Evolutionary conservation across 2,329 filamentous ascomycete genomes (phyloP), one percentile per base, ranked within the genome.

Genomic region (Pseudomassariella vexata): DNA sequence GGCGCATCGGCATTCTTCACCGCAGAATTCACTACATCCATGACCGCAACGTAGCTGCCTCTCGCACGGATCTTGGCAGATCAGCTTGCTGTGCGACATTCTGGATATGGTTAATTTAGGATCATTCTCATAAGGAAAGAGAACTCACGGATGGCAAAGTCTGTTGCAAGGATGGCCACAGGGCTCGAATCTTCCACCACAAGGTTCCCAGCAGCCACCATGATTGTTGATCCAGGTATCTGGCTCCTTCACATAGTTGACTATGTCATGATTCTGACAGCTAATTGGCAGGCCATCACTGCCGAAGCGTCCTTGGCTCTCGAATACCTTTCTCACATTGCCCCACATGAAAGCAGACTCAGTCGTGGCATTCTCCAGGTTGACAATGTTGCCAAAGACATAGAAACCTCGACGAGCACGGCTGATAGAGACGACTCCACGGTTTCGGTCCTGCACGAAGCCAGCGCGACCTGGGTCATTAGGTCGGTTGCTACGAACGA

Each of bases 361-460:
- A 0, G 54, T 45, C 10, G 53, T 50, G 1, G 66, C 67, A 0
- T 74, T 44, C 6, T 75, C 41, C 1, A 75, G 41, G 21, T 70
- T 73, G 7, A 68, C 46, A 9, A 72, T 72, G 46, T 94, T 86
- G 2, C 88, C 89, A 50, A 95, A 94, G 23, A 95, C 68, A 55
- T 89, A 94, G 37, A 95, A 77, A 0, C 87, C 87, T 5, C 79
- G 68, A 35, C 76, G 79, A 4, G 89, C 88, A 33, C 89, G 78
- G 37, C 74, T 79, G 28, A 76, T 62, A 2, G 75, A 68, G 8
- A 80, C 76, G 2, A 76, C 72, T 0, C 68, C 66, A 12, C 76
- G 66, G 39, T 78, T 76, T 39, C 60, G 55, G 35, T 82, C 76
- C 2, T 70, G 66, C 2, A 94, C 64, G 44, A 95, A 95, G 0